Evolutionary conservation across 2,329 filamentous ascomycete species (phyloP), one percentile per base, ranked within the genome.

Genomic region (Pseudogymnoascus sp.): DNA sequence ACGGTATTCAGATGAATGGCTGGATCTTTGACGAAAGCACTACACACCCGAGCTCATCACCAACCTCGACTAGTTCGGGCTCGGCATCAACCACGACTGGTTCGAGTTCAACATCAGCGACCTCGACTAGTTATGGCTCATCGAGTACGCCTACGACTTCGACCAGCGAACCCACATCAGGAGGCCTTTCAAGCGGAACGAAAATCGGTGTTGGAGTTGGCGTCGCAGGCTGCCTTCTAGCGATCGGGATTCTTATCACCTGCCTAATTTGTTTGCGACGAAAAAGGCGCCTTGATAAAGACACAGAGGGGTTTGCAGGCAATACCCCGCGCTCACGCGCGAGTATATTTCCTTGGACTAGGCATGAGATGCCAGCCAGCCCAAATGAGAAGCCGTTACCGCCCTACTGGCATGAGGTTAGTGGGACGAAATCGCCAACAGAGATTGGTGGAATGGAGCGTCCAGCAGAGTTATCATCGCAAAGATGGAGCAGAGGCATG

Each of bases 401-500:
- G 29, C 44, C 44, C 8, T 17, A 1, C 26, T 54, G 44, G 44
- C 44, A 54, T 54, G 44, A 54, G 44, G 44, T 54, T 31, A 33
- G 9, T 17, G 44, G 44, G 8, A 33, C 17, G 26, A 54, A 54
- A 11, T 54, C 44, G n/a, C 44, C 44, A 17, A 17, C n/a, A 33
- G 44, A 54, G 29, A 10, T 54, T 11, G 26, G 29, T 17, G 44
- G 26, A 31, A 17, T 13, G 10, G n/a, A 31, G n/a, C n/a, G 29
- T 5, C 44, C 44, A 3, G 44, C 33, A 13, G 44, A 54, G 26
- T 54, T 54, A 33, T n/a, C 44, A 33, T 31, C 26, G 9, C 2
- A 54, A 54, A 54, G 44, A n/a, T 54, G 44, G 44, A 54, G 44
- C 17, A 54, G 44, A 54, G 26, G 26, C n/a, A 33, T 54, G 44